Evolutionary conservation across 1,284 basidiomycete species (phyloP).

Genomic region (Pyrrhoderma lamaoense): DNA sequence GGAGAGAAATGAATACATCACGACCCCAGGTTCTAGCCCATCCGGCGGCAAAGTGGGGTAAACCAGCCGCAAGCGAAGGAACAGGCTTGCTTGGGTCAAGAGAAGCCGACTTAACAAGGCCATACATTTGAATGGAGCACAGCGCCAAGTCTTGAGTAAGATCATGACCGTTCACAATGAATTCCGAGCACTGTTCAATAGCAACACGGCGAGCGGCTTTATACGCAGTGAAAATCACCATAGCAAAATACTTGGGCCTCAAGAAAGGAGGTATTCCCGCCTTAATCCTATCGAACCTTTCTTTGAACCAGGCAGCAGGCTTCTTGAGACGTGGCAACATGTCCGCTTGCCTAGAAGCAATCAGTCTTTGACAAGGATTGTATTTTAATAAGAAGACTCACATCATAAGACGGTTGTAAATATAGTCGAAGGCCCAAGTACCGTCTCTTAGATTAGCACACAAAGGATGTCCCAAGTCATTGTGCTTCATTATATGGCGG

Average conservation of each 20-base stretch:
- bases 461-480: constrained; percentile 87
- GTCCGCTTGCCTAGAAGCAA: constrained; percentile 50
- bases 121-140: constrained; percentile 88
- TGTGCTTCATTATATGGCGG: constrained; percentile 73
- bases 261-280: constrained; percentile 72
- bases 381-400: constrained; percentile 32
- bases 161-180: constrained; percentile 75
- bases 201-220: constrained; percentile 77
- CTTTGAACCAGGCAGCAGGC: constrained; percentile 77
- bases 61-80: constrained; percentile 85
- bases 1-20: constrained; percentile 90
- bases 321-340: constrained; percentile 60
- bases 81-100: constrained; percentile 63
- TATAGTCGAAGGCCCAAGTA: constrained; percentile 86
- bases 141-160: constrained; percentile 87
- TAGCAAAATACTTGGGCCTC: constrained; percentile 89
- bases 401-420: constrained; percentile 64
- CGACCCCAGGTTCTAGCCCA: constrained; percentile 98
- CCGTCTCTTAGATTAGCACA: constrained; percentile 83
- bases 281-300: constrained; percentile 77
- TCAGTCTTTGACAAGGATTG: constrained; percentile 1
- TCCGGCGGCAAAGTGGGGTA: constrained; percentile 84
- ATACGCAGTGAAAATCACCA: constrained; percentile 85
- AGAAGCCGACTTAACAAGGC: constrained; percentile 81
- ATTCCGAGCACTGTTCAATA: constrained; percentile 82